Conservation (phyloP, 169 alveolate species). For the Theileria luwenshuni region DNA sequence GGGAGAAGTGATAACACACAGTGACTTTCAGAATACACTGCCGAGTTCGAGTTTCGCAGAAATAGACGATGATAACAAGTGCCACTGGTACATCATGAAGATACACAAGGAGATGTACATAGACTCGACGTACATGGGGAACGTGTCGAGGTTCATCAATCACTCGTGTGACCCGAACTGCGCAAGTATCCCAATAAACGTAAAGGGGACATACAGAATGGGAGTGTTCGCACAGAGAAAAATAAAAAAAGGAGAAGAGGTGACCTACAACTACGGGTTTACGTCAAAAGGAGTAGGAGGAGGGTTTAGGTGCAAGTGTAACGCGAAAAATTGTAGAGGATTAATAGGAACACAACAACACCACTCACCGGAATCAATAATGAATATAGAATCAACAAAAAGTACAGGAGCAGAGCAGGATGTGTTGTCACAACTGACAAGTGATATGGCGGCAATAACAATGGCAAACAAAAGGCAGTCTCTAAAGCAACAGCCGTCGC, state of each 20-base stretch:
- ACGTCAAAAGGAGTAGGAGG: conserved; percentile 64
- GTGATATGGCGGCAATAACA: conserved; percentile 34
- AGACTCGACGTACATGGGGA: conserved; percentile 95
- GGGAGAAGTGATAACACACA: conserved; percentile 79
- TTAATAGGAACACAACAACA: conserved; percentile 51
- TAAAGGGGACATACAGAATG: conserved; percentile 92
- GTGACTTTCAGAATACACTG: conserved; percentile 71
- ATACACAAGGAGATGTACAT: conserved; percentile 87
- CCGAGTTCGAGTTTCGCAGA: conserved; percentile 74
- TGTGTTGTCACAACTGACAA: conserved; percentile 44
- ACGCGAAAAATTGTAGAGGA: conserved; percentile 62
- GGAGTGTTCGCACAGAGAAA: conserved; percentile 93
- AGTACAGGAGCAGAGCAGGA: conserved; percentile 41
- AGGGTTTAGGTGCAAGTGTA: conserved; percentile 64
- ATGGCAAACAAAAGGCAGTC: conserved; percentile 10
- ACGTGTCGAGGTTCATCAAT: conserved; percentile 94
- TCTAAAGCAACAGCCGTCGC: conserved; percentile 63
- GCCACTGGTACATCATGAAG: conserved; percentile 87
- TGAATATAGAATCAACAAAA: conserved; percentile 33
- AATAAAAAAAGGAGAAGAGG: conserved; percentile 92
- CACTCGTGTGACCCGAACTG: conserved; percentile 98
- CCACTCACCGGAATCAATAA: conserved; percentile 43
- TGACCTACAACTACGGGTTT: conserved; percentile 91
- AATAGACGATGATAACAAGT: conserved; percentile 70
- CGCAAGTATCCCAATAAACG: conserved; percentile 92